These are phyloP conservation scores for Plenodomus lindquistii DNA, from an alignment of 2,329 filamentous ascomycete genomes.

Conservation along the genomic window DNA sequence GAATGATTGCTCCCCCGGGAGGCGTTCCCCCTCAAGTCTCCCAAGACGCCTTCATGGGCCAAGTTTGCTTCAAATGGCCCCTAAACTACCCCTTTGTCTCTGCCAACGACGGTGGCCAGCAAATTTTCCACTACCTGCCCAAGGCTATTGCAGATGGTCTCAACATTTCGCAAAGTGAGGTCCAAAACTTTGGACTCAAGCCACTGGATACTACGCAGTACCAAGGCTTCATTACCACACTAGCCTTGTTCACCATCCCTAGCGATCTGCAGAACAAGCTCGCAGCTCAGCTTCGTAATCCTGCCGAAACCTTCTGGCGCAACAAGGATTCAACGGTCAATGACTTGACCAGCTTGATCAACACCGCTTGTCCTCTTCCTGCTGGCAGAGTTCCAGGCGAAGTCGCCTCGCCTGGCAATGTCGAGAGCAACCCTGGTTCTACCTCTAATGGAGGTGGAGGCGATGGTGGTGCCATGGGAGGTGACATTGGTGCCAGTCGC, in stretches of 20 bases:
- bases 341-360: conserved; percentile 78
- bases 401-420: conserved; percentile 46
- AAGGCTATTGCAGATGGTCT: conserved; percentile 70
- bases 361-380: conserved; percentile 75
- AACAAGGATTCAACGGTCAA: conserved; percentile 67
- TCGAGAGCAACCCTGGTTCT: conserved; percentile 45
- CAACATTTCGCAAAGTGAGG: conserved; percentile 50
- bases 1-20: conserved; percentile 72
- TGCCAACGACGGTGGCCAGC: conserved; percentile 72
- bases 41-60: conserved; percentile 70
- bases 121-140: conserved; percentile 83
- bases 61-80: conserved; percentile 79
- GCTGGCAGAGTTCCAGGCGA: conserved; percentile 49
- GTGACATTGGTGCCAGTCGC: conserved; percentile 56
- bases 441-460: conserved; percentile 38
- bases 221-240: conserved; percentile 79
- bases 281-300: conserved; percentile 69
- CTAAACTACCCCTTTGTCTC: conserved; percentile 84
- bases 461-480: conserved; percentile 55
- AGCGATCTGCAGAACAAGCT: conserved; percentile 58
- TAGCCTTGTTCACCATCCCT: conserved; percentile 61
- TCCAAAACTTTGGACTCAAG: conserved; percentile 71
- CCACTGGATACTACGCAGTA: conserved; percentile 73
- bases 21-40: conserved; percentile 59
- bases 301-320: conserved; percentile 75